Base-by-base conservation (phyloP, 2,329 filamentous ascomycete species). In the Phaeoacremonium minimum region DNA sequence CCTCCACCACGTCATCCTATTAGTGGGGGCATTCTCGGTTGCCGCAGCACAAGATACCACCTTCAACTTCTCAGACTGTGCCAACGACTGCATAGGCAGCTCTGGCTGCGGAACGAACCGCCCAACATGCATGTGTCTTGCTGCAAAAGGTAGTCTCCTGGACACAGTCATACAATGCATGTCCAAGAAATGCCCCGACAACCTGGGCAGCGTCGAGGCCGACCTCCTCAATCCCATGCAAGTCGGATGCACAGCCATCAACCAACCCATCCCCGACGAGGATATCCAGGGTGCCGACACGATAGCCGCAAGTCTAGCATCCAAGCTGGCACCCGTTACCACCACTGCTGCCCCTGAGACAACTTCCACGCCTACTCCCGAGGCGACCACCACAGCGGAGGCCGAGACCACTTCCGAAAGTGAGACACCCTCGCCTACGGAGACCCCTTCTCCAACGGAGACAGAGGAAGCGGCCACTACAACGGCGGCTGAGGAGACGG, bases 221-320 rank as follows among this genome's bases (percentile, higher is more conserved):
- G 36, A 32, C 16, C 38, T 43, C 9, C 19, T 43, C 30, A 30
- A 15, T 14, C 41, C 41, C 4, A 41, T 43, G 38, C 38, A 43
- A 15, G 22, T 28, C 1, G 41, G 41, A 16, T 43, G 41, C 19
- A 32, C 40, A 15, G 35, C 37, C n/a, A 35, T 43, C 7, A 38
- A 38, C 26, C 32, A 38, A 28, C 35, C 41, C 18, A 33, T 43
- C 8, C 33, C 35, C 18, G 38, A 36, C 15, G 32, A 35, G 1
- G 38, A 38, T 4, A 38, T 41, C 14, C 32, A 34, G 8, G 36
- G 28, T 9, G 41, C 41, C 15, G 33, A 19, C 20, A 13, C 6
- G 20, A 33, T 28, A 3, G 41, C 38, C 28, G 15, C 29, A 16
- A 30, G 18, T 7, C 19, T 42, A 5, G 17, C 34, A 20, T 15